phyloP scores from a whole-genome alignment of 2,329 filamentous ascomycete species.

The Elsinoe arachidis region DNA sequence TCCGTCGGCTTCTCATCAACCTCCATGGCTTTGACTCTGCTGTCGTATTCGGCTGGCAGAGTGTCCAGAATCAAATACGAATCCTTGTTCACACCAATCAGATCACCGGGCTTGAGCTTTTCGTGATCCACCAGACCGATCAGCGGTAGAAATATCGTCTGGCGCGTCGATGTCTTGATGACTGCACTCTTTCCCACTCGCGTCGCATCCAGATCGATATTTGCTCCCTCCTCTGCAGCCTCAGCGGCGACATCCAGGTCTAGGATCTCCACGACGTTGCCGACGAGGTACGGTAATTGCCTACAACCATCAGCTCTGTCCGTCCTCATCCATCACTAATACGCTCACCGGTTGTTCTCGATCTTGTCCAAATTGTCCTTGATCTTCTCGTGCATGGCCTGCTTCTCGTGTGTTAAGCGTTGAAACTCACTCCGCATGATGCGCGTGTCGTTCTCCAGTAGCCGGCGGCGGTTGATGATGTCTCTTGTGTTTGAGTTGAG shows the following conservation, averaged over 20 bases:
- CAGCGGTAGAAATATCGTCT: slow-evolving; percentile 95
- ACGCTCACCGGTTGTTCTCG: slow-evolving; percentile 82
- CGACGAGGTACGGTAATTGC: slow-evolving; percentile 95
- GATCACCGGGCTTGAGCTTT: slow-evolving; percentile 85
- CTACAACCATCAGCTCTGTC: slow-evolving; percentile 37
- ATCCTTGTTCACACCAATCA: slow-evolving; percentile 98
- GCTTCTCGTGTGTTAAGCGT: slow-evolving; percentile 88
- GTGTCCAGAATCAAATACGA: slow-evolving; percentile 97
- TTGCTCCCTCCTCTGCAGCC: slow-evolving; percentile 93
- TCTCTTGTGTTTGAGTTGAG: slow-evolving; percentile 88
- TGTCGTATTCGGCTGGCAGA: slow-evolving; percentile 94
- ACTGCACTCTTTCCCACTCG: slow-evolving; percentile 96
- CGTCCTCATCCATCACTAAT: slow-evolving; percentile 8
- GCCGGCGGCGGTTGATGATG: slow-evolving; percentile 78
- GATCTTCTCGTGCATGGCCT: slow-evolving; percentile 95
- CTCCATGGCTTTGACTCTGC: slow-evolving; percentile 98
- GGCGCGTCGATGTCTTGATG: slow-evolving; percentile 97
- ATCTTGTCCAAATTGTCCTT: slow-evolving; percentile 99
- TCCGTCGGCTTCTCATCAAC: slow-evolving; percentile 99
- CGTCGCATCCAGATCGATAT: slow-evolving; percentile 95
- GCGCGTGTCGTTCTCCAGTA: slow-evolving; percentile 93
- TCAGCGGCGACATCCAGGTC: slow-evolving; percentile 95
- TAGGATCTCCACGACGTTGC: slow-evolving; percentile 94
- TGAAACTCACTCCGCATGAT: slow-evolving; percentile 99
- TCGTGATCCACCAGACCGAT: slow-evolving; percentile 96